Base-by-base conservation (phyloP, 225 moss, liverwort and hornwort genomes). In the Bryoerythrophyllum caledonicum region DNA sequence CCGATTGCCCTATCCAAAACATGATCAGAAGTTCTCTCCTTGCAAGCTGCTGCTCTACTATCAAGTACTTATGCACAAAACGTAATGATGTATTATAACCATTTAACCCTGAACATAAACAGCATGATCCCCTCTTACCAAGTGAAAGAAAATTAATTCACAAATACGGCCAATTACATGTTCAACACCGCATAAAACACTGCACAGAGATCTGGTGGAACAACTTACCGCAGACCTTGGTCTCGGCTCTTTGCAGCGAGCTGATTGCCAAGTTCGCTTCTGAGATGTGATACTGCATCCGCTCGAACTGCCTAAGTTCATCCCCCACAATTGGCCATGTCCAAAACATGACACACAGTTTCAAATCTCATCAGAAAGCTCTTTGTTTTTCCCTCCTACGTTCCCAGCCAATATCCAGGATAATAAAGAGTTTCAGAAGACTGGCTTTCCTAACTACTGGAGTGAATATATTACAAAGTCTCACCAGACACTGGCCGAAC, bases 251-350 rank as follows among this genome's bases (percentile, higher is more conserved):
- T 93, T 59, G 81, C 87, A 68, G 95, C 95, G 28, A 95, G 74
- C 71, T 95, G 93, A 73, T 87, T 88, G 28, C 95, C 95, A 60
- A 95, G 81, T 68, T 95, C 91, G 68, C 91, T 95, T 68, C 90
- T 88, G 68, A 93, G 86, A 76, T 88, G 67, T 24, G 90, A 67
- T 72, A 81, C 69, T 21, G 71, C 72, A 82, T 93, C 90, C 25
- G 66, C 88, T 72, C 37, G 85, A 48, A 95, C 93, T 65, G 83
- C 95, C 93, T 95, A 63, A 40, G 20, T 48, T 53, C 64, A 70
- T 21, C 51, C 4, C 72, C 63, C 43, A 27, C 20, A 32, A 38
- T 20, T 15, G 11, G 7, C 61, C 40, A 58, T 43, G 70, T 70
- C 70, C 75, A 34, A 52, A 73, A 73, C 63, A 72, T 76, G 46